Evolutionary conservation across 371 early-diverging fungal genomes (phyloP).

Genomic region (Zopfochytrium polystomum): DNA sequence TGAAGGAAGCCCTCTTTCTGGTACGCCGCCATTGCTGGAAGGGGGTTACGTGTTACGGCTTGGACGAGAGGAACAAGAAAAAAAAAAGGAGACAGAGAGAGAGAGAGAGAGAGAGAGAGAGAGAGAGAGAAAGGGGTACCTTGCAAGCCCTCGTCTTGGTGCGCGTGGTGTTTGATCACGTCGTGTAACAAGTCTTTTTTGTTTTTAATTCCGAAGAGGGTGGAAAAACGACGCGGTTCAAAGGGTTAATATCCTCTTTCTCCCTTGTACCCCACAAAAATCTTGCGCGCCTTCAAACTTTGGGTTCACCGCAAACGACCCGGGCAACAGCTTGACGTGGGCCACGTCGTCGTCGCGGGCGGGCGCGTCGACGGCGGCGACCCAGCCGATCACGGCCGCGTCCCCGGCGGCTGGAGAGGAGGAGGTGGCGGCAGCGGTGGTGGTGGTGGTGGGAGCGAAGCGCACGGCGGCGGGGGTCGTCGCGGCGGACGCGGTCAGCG

Average conservation of each 20-base stretch:
- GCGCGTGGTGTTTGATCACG: conserved; percentile 33
- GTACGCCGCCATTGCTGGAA: conserved; percentile 44
- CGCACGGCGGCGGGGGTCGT: conserved; percentile 3
- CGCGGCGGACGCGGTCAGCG: conserved; percentile 8
- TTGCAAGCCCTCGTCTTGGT: conserved; percentile 35
- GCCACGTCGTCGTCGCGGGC: not conserved
- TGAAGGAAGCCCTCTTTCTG: conserved; percentile 57
- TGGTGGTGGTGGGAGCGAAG: conserved; percentile 7
- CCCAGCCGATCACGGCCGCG: conserved; percentile 1
- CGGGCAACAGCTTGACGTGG: no score
- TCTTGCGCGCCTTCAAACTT: conserved; percentile 32
- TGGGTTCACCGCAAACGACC: conserved; percentile 15
- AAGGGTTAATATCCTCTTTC: no score
- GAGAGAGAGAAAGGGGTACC: no score
- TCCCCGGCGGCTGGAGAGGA: not conserved
- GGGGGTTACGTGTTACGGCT: no score
- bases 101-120: no score
- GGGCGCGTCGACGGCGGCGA: not conserved
- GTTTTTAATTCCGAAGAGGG: no score
- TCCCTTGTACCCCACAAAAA: no score
- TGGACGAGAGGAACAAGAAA: no score
- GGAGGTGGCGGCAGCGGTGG: not conserved
- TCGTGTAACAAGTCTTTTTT: conserved; percentile 24
- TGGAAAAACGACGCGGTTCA: no score
- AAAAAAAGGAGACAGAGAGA: no score